Evolutionary conservation across 495 filamentous ascomycete genomes (phyloP).

Genomic region (Collariella sp.): DNA sequence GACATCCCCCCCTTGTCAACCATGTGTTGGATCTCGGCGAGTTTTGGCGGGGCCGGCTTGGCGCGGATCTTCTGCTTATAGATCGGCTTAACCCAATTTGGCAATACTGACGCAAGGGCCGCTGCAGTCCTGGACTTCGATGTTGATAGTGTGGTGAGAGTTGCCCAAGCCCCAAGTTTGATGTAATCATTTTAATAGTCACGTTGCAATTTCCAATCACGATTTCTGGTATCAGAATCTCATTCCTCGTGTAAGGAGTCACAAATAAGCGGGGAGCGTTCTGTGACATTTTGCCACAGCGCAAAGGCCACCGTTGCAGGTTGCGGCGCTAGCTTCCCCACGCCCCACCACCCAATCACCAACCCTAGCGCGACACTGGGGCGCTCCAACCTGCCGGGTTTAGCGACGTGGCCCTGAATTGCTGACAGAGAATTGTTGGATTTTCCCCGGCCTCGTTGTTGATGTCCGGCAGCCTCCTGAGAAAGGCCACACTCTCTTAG

Average conservation of each 20-base stretch:
- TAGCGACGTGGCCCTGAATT: slow-evolving; percentile 11
- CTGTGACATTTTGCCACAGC: neutral
- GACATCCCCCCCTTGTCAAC: neutral
- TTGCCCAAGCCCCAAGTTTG: too few species aligned
- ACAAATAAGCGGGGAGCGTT: too few species aligned
- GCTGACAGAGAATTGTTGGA: neutral
- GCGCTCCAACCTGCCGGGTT: slow-evolving; percentile 4
- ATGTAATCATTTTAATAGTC: too few species aligned
- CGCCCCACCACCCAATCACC: slow-evolving; percentile 1
- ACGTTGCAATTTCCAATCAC: too few species aligned
- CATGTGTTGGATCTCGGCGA: neutral
- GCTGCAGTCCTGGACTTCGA: neutral
- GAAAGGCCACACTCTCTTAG: slow-evolving; percentile 11
- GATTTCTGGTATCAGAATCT: too few species aligned
- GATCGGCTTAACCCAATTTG: neutral
- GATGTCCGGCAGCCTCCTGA: slow-evolving; percentile 2
- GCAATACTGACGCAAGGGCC: neutral
- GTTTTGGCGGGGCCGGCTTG: neutral
- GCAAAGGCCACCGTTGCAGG: slow-evolving; percentile 4
- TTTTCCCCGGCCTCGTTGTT: neutral
- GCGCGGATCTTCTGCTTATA: neutral
- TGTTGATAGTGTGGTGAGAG: too few species aligned
- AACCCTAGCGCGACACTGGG: neutral
- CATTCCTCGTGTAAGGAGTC: too few species aligned
- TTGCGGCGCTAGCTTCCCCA: slow-evolving; percentile 4